phyloP scores from a whole-genome alignment of 441 rosid species.

The Populus hybrid region DNA sequence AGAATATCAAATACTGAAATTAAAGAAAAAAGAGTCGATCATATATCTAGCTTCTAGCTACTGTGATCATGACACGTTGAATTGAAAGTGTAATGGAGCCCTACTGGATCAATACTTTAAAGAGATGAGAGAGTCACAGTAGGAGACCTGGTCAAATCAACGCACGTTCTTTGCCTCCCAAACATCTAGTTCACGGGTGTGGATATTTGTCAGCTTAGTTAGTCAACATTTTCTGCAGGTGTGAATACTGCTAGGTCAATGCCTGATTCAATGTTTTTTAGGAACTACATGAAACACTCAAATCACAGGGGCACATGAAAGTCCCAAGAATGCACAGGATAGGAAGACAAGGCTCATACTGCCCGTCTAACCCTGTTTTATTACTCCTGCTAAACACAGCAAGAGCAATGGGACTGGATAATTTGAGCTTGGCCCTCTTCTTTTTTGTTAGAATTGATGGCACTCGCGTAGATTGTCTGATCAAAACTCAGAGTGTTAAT shows the following conservation, averaged over 20 bases:
- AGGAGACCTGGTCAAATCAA: slow-evolving; percentile 8
- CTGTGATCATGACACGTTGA: slow-evolving; percentile 7
- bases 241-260: neutral
- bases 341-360: neutral
- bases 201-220: slow-evolving; percentile 13
- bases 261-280: neutral
- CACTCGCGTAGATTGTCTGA: neutral
- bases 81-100: neutral
- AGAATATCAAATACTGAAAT: neutral
- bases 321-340: neutral
- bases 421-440: too few relatives aligned
- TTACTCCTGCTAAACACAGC: neutral
- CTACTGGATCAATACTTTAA: neutral
- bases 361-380: neutral
- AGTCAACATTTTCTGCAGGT: slow-evolving; percentile 17
- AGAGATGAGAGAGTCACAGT: neutral
- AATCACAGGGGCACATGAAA: neutral
- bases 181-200: neutral
- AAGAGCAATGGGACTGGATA: too few relatives aligned
- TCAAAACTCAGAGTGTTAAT: too few relatives aligned
- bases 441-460: neutral
- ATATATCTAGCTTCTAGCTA: neutral
- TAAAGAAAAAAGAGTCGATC: neutral
- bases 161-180: neutral
- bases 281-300: neutral